A percentile compares a stretch with the other conserved stretches of the same genome.
phyloP scores from a whole-genome alignment of 176 grass and related monocot genomes.

The Juncus effusus region DNA sequence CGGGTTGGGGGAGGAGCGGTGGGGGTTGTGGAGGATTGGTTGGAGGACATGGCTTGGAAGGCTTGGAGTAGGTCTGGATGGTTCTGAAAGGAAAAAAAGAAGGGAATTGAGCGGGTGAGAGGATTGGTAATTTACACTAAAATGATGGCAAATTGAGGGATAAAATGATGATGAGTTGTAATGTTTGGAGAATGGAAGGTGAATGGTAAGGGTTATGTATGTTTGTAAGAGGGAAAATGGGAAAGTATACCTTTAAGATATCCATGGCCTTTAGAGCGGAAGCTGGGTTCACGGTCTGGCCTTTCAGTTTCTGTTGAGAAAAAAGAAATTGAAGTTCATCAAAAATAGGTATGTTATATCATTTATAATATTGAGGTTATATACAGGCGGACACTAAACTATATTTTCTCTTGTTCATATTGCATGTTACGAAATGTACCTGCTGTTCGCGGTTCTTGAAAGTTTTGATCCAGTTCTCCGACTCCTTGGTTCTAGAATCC shows the following conservation, averaged over 20 bases:
- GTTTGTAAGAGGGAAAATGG: no score
- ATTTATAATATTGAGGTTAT: no score
- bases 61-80: constrained; percentile 73
- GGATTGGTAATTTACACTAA: not conserved
- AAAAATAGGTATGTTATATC: not conserved
- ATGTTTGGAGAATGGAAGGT: no score
- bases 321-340: not conserved
- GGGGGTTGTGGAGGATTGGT: constrained; percentile 16
- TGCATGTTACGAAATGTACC: constrained; percentile 39
- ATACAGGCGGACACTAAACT: no score
- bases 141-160: no score
- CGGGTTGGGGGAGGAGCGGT: constrained; percentile 27
- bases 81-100: constrained; percentile 32
- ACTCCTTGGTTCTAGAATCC: constrained; percentile 83
- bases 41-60: constrained; percentile 61
- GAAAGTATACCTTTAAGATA: constrained; percentile 57
- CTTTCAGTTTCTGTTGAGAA: constrained; percentile 76
- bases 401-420: not conserved
- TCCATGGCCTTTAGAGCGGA: constrained; percentile 56
- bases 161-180: not conserved
- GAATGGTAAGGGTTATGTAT: no score
- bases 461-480: constrained; percentile 89
- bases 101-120: not conserved
- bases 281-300: constrained; percentile 33
- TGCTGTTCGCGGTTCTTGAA: constrained; percentile 73